Evolutionary conservation across 148 eudicot genomes (phyloP), one percentile per base, ranked within the genome.

Genomic region (Silene latifolia): DNA sequence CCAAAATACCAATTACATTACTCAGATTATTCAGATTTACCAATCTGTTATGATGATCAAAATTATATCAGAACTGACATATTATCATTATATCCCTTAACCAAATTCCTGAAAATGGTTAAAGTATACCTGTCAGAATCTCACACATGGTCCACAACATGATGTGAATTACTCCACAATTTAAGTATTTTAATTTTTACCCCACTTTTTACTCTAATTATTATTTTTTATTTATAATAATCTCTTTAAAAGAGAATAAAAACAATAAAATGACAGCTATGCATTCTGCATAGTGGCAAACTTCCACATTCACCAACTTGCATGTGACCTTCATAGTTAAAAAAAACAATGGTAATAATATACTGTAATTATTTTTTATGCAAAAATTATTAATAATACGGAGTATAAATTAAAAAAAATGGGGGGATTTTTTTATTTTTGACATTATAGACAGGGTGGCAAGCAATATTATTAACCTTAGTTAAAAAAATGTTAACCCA

Each of bases 221-320:
- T 48, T 48, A 51, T 51, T 51, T 51, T 2, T 51, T 13, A 27
- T 27, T 32, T 51, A 51, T 51, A 51, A 51, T 51, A 4, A 48
- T 48, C 3, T 48, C 8, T 44, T 73, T 6, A 69, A 29, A 32
- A 75, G 24, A 51, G 63, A 66, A 23, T 68, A 68, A 3, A 63
- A 68, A 60, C 67, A 19, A 46, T 76, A 57, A 2, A 67, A 68
- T 68, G 79, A 76, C 79, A 69, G 79, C 79, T 76, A 69, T 61
- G 53, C 79, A 32, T 32, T 32, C 29, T 27, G 5, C 35, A 61
- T 13, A 14, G 18, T 62, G 56, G 62, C 68, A 60, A 70, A 48
- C 63, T 70, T 35, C 51, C 62, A 7, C 72, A 69, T 8, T 48
- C 72, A 69, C 75, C 70, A 71, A 62, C 62, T 71, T 77, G 79